phyloP scores from a whole-genome alignment of 2,329 filamentous ascomycete species.

The Calonectria hawksworthii region DNA sequence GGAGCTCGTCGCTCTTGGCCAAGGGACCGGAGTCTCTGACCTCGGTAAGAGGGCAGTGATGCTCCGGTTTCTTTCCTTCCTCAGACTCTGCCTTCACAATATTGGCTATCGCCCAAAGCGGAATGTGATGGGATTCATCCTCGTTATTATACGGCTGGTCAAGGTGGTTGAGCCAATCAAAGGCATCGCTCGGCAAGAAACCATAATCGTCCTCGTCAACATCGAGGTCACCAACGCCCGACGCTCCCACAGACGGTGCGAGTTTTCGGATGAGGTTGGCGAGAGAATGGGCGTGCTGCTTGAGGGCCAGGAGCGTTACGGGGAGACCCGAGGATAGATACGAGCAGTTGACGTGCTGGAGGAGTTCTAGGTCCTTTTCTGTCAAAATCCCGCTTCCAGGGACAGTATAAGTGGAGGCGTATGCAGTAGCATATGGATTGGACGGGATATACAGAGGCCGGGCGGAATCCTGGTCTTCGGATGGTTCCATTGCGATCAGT shows the following conservation, averaged over 20 bases:
- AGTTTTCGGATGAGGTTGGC: constrained; percentile 65
- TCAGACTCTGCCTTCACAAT: constrained; percentile 60
- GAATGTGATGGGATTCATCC: constrained; percentile 61
- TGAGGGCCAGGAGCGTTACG: constrained; percentile 69
- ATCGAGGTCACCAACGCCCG: constrained; percentile 32
- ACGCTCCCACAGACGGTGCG: constrained; percentile 52
- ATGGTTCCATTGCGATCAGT: constrained; percentile 15
- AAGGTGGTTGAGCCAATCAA: constrained; percentile 70
- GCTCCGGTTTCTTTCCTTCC: constrained; percentile 52
- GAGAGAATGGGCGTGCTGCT: constrained; percentile 72
- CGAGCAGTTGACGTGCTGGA: constrained; percentile 67
- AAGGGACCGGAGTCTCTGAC: constrained; percentile 37
- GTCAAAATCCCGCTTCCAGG: constrained; percentile 41
- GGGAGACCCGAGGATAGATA: constrained; percentile 68
- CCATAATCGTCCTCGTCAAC: constrained; percentile 45
- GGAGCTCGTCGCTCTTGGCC: constrained; percentile 32
- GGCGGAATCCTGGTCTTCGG: not conserved
- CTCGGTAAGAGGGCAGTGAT: constrained; percentile 61
- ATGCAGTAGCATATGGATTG: constrained; percentile 46
- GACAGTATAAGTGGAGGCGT: constrained; percentile 42
- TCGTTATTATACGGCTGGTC: constrained; percentile 62
- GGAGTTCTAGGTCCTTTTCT: constrained; percentile 38
- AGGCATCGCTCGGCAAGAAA: constrained; percentile 63
- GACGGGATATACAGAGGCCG: constrained; percentile 38
- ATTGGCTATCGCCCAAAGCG: constrained; percentile 63